phyloP scores from a whole-genome alignment of 2,329 filamentous ascomycete species.

The Exophiala viscosa region DNA sequence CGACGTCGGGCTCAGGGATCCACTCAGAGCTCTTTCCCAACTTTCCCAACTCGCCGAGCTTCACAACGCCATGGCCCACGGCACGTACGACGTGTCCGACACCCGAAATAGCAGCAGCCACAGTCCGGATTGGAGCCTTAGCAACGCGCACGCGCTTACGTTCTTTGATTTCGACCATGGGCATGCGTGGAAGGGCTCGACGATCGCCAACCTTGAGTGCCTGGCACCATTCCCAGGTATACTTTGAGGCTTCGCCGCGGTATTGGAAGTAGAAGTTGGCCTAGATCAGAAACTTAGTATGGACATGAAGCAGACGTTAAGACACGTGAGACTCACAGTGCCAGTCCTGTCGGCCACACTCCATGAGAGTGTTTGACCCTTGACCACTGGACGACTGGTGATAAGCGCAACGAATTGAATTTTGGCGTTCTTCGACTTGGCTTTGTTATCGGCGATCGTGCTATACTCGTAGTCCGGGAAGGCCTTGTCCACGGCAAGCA shows the following conservation, averaged over 20 bases:
- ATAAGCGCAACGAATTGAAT: conserved; percentile 27
- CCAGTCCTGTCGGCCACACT: conserved; percentile 25
- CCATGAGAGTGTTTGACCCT: conserved; percentile 21
- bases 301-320: neutral
- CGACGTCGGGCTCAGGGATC: conserved; percentile 21
- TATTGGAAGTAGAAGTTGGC: conserved; percentile 29
- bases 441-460: conserved; percentile 15
- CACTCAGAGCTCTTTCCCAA: conserved; percentile 23
- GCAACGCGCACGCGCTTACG: conserved; percentile 12
- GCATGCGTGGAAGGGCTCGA: conserved; percentile 24
- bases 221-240: conserved; percentile 28
- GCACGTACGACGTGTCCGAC: conserved; percentile 15
- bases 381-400: conserved; percentile 18
- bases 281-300: conserved; percentile 6
- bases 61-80: conserved; percentile 20
- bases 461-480: conserved; percentile 26
- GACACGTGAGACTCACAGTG: conserved; percentile 16
- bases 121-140: conserved; percentile 25
- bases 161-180: conserved; percentile 24
- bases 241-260: conserved; percentile 19
- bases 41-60: conserved; percentile 17
- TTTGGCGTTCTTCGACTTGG: conserved; percentile 22
- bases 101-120: conserved; percentile 11
- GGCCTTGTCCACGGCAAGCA: conserved; percentile 17
- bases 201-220: conserved; percentile 24